Evolutionary conservation across 192 early-diverging fungal genomes (phyloP).

Genomic region (Helicostylum pulchrum): DNA sequence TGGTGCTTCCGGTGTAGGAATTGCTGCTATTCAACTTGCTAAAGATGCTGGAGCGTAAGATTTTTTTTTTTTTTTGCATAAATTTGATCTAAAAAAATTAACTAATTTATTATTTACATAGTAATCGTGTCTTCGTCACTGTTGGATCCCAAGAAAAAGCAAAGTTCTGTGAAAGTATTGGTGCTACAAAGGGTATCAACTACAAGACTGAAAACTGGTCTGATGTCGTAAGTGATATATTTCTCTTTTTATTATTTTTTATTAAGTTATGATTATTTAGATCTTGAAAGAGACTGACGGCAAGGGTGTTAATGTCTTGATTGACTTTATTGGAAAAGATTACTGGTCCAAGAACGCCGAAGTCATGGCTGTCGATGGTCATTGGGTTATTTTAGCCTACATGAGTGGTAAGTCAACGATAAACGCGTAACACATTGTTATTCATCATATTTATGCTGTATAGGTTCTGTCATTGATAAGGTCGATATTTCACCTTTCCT

Average conservation of each 20-base stretch:
- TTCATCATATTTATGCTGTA: neutral
- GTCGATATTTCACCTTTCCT: slow-evolving; percentile 49
- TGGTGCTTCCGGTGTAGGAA: slow-evolving; percentile 72
- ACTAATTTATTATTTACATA: slow-evolving; percentile 2
- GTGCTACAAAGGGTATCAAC: slow-evolving; percentile 75
- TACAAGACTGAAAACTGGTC: slow-evolving; percentile 69
- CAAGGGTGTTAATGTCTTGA: slow-evolving; percentile 68
- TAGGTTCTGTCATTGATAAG: slow-evolving; percentile 43
- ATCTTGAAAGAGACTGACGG: slow-evolving; percentile 52
- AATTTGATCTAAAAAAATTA: neutral
- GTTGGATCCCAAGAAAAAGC: slow-evolving; percentile 65
- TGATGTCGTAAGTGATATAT: slow-evolving; percentile 34
- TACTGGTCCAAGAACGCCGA: slow-evolving; percentile 51
- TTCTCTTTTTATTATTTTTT: neutral
- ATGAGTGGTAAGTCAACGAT: slow-evolving; percentile 47
- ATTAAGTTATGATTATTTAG: slow-evolving; percentile 19
- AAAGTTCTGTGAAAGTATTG: slow-evolving; percentile 58
- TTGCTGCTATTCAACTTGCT: slow-evolving; percentile 79
- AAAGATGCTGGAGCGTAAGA: slow-evolving; percentile 54
- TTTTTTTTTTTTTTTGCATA: neutral
- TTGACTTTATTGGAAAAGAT: slow-evolving; percentile 70
- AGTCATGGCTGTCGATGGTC: slow-evolving; percentile 63
- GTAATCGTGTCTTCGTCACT: slow-evolving; percentile 64
- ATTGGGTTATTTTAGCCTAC: slow-evolving; percentile 70
- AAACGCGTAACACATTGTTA: neutral